A percentile compares a stretch with the other conserved stretches of the same genome.
These are phyloP conservation scores for Apodospora peruviana DNA, from an alignment of 495 filamentous ascomycete genomes.

Conservation along the genomic window DNA sequence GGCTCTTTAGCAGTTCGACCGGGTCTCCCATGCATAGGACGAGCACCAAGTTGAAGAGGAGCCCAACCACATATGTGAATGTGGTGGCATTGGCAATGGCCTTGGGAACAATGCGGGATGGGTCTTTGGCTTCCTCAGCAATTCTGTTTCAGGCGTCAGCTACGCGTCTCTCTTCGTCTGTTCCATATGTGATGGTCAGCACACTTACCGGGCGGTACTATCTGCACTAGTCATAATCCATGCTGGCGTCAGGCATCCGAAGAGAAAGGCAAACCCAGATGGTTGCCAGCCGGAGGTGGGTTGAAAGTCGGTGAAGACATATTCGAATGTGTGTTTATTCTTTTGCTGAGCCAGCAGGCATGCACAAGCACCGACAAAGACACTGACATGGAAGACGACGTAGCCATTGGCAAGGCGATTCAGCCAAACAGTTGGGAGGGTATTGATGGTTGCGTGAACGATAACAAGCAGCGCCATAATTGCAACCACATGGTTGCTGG, in stretches of 20 bases:
- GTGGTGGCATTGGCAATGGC: conserved; percentile 55
- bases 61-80: conserved; percentile 57
- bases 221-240: conserved; percentile 53
- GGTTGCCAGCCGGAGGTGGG: conserved; percentile 58
- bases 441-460: conserved; percentile 52
- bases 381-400: conserved; percentile 58
- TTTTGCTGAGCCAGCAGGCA: conserved; percentile 54
- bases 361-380: conserved; percentile 53
- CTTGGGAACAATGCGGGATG: conserved; percentile 53
- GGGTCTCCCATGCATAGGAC: conserved; percentile 56
- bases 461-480: conserved; percentile 57
- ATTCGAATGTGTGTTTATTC: conserved; percentile 52
- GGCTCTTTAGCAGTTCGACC: conserved; percentile 35
- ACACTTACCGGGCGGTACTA: conserved; percentile 24
- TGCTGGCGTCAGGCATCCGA: conserved; percentile 62
- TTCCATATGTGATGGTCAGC: not conserved
- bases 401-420: conserved; percentile 61
- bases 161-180: too few species aligned
- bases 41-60: conserved; percentile 59
- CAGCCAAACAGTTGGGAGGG: conserved; percentile 55
- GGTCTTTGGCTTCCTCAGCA: conserved; percentile 57
- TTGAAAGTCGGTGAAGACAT: conserved; percentile 59
- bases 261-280: conserved; percentile 61
- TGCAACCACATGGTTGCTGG: conserved; percentile 46
- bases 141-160: conserved; percentile 24